Base-by-base conservation (phyloP, 2,329 filamentous ascomycete genomes). In the Hypoxylon sp. region DNA sequence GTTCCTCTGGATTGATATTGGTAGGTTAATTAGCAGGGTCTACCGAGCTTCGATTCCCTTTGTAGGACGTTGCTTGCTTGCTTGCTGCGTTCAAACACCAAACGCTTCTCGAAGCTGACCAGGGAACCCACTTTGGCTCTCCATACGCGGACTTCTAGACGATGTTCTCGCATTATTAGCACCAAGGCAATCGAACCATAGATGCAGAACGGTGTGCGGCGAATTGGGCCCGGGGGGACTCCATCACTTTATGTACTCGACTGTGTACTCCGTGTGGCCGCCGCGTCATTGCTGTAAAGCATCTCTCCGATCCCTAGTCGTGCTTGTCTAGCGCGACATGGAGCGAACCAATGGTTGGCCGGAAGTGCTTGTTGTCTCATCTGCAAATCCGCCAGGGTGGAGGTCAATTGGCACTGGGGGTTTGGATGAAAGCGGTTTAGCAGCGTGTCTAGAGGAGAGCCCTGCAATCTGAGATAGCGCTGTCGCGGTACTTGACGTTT, bases 311-410 rank as follows among this genome's bases (percentile, higher is more conserved):
- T 52, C 35, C 55, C 51, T 50, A 46, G 47, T 55, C 41, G 30
- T 62, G 52, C 57, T 57, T 57, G 53, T 57, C 49, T 63, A 63
- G 58, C 58, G 60, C 46, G 55, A 55, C 40, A 42, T 53, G 41
- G 35, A 31, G 25, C 23, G 23, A 43, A 30, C 58, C 60, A 63
- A 63, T 65, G 29, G 42, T 30, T 40, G 38, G 49, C 31, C 30
- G 26, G 37, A 35, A 26, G 40, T 30, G 51, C 46, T 55, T 57
- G 57, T 42, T 54, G 51, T 55, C 60, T 63, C 55, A 57, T 61
- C 60, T 59, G 62, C 53, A 61, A 60, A 57, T 42, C 57, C 60
- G 49, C 42, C 45, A 56, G 54, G 51, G 47, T 59, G 62, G 57
- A 60, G 59, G 56, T 46, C 58, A 63, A 60, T 61, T 60, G 55